phyloP scores from a whole-genome alignment of 352 stramenopile species.

The Pythium graminicola region DNA sequence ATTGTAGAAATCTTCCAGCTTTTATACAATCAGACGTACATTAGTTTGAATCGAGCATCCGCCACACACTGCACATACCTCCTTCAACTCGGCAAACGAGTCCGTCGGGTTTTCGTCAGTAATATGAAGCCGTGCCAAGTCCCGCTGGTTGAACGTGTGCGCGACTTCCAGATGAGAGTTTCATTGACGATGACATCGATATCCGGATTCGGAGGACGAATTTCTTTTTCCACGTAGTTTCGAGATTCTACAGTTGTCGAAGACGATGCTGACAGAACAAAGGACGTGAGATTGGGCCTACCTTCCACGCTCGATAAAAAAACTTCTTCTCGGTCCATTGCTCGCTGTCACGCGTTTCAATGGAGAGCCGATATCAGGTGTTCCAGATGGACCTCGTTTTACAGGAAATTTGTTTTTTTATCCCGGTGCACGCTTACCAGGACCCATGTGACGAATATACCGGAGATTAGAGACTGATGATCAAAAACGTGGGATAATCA shows the following conservation, averaged over 20 bases:
- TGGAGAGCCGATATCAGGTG: background rate
- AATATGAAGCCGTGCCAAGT: slow-evolving; percentile 10
- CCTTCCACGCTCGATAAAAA: slow-evolving; percentile 6
- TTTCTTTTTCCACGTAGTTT: background rate
- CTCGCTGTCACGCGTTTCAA: slow-evolving; percentile 4
- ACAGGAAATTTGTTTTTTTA: background rate
- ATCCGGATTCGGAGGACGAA: background rate
- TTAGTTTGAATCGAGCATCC: background rate
- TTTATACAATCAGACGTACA: too few species aligned
- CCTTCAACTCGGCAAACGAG: slow-evolving; percentile 4
- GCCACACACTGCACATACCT: slow-evolving; percentile 2
- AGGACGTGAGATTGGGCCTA: background rate
- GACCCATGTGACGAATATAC: too few species aligned
- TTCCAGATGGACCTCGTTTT: background rate
- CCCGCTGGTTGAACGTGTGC: slow-evolving; percentile 1
- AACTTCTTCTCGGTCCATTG: background rate
- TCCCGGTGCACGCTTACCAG: too few species aligned
- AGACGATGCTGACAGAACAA: background rate
- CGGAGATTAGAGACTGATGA: too few species aligned
- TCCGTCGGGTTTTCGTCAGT: slow-evolving; percentile 5
- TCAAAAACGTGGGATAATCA: too few species aligned
- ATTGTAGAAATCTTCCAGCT: background rate
- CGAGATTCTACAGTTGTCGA: background rate
- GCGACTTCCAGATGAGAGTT: slow-evolving; percentile 15
- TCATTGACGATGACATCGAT: slow-evolving; percentile 9